These are phyloP conservation scores for Cenchrus americanus DNA, from an alignment of 176 grass and related monocot genomes.

Conservation along the genomic window DNA sequence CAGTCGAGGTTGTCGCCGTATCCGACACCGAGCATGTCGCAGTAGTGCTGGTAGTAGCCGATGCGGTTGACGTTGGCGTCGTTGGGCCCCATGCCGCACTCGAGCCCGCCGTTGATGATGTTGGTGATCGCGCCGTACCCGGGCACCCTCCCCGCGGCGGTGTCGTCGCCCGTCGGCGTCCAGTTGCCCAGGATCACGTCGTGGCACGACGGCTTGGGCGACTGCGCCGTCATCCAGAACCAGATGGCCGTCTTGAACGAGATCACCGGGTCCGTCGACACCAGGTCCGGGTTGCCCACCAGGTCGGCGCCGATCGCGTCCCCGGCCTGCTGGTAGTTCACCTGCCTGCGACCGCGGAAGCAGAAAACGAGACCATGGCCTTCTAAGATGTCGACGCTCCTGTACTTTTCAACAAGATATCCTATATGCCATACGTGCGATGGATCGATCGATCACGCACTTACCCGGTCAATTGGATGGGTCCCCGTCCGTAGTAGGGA, in stretches of 20 bases:
- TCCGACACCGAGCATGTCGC: slow-evolving; percentile 49
- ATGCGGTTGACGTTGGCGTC: slow-evolving; percentile 36
- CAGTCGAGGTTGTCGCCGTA: slow-evolving; percentile 61
- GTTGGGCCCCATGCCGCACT: slow-evolving; percentile 48
- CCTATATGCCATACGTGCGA: too few relatives aligned
- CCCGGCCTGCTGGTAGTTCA: slow-evolving; percentile 56
- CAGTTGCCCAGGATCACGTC: slow-evolving; percentile 47
- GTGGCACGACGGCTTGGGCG: slow-evolving; percentile 62
- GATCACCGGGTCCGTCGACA: slow-evolving; percentile 46
- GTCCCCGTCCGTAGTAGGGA: slow-evolving; percentile 56
- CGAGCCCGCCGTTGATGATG: slow-evolving; percentile 72
- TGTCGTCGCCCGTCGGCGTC: slow-evolving; percentile 42
- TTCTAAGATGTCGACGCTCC: background rate
- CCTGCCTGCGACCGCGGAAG: slow-evolving; percentile 33
- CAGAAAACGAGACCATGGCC: background rate
- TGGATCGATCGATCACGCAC: background rate
- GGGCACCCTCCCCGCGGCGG: slow-evolving; percentile 21
- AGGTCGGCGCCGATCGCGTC: slow-evolving; percentile 45
- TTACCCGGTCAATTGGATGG: slow-evolving; percentile 62
- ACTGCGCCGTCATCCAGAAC: slow-evolving; percentile 67
- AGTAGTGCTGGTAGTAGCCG: slow-evolving; percentile 64
- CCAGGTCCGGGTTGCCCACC: slow-evolving; percentile 59
- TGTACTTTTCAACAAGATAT: too few relatives aligned
- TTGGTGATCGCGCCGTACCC: slow-evolving; percentile 73
- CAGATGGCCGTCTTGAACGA: slow-evolving; percentile 70